Conservation (phyloP, 73 alveolate genomes). For the Tetrahymena malaccensis region DNA sequence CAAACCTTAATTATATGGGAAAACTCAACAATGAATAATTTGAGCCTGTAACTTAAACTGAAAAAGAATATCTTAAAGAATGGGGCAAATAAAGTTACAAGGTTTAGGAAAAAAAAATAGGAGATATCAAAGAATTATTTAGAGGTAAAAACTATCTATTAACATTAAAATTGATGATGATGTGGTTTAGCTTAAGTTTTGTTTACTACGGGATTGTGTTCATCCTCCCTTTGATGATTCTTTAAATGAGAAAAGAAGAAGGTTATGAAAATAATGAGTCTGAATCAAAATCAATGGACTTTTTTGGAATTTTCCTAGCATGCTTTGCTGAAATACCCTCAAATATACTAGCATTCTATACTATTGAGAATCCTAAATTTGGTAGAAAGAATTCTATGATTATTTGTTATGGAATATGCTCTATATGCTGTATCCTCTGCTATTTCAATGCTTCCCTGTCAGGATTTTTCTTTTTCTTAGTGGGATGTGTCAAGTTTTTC, state of each 20-base stretch:
- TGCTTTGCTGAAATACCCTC: neutral
- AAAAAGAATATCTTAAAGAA: neutral
- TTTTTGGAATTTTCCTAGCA: neutral
- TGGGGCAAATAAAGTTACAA: conserved; percentile 12
- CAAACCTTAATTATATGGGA: neutral
- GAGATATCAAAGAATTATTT: conserved; percentile 2
- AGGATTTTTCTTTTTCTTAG: neutral
- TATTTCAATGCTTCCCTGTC: neutral
- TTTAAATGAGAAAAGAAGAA: neutral
- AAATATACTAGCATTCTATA: neutral
- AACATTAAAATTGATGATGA: conserved; percentile 10
- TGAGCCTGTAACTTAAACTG: neutral
- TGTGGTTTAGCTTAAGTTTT: conserved; percentile 30
- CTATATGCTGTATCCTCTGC: neutral
- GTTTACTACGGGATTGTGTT: conserved; percentile 29
- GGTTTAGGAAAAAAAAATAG: neutral
- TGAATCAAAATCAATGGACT: neutral
- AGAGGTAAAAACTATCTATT: conserved; percentile 2
- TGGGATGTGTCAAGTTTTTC: neutral
- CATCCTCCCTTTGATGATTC: conserved; percentile 2
- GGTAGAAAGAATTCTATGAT: neutral
- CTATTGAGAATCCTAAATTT: neutral
- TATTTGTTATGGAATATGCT: neutral
- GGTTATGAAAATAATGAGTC: neutral
- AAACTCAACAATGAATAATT: neutral